phyloP scores from a whole-genome alignment of 2,329 filamentous ascomycete genomes.

The Diaporthe sp. region DNA sequence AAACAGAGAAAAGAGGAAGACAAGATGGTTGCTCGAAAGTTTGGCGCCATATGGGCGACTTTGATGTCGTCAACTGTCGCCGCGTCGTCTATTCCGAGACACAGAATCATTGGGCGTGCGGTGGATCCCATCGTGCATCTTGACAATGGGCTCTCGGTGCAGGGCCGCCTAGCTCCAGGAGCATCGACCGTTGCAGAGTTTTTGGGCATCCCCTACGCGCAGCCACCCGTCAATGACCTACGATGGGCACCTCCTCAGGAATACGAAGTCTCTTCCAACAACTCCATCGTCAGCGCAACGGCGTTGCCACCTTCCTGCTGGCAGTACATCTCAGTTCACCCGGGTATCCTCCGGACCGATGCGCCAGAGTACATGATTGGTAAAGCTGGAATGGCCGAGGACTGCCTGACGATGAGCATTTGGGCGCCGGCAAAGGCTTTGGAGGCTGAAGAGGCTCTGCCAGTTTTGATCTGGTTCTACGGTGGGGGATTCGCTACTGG shows the following conservation, averaged over 20 bases:
- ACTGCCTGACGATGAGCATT: conserved; percentile 57
- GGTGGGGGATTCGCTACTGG: conserved; percentile 58
- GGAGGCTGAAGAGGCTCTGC: conserved; percentile 41
- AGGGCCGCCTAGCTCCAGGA: conserved; percentile 12
- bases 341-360: conserved; percentile 34
- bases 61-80: neutral
- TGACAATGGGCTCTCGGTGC: conserved; percentile 10
- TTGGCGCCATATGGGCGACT: neutral
- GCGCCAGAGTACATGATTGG: conserved; percentile 40
- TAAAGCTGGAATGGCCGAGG: conserved; percentile 40
- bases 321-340: conserved; percentile 17
- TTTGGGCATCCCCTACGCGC: conserved; percentile 50
- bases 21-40: neutral
- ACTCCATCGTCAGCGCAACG: conserved; percentile 46
- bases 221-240: conserved; percentile 45
- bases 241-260: conserved; percentile 45
- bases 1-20: neutral
- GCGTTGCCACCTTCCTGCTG: conserved; percentile 36
- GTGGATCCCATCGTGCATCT: conserved; percentile 4
- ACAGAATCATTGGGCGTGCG: neutral
- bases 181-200: conserved; percentile 45
- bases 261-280: conserved; percentile 38
- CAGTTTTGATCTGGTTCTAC: conserved; percentile 59
- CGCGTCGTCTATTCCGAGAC: neutral
- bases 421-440: conserved; percentile 48